Conservation (phyloP, 1,139 yeast species). For the Debaryomycetaceae sp. region DNA sequence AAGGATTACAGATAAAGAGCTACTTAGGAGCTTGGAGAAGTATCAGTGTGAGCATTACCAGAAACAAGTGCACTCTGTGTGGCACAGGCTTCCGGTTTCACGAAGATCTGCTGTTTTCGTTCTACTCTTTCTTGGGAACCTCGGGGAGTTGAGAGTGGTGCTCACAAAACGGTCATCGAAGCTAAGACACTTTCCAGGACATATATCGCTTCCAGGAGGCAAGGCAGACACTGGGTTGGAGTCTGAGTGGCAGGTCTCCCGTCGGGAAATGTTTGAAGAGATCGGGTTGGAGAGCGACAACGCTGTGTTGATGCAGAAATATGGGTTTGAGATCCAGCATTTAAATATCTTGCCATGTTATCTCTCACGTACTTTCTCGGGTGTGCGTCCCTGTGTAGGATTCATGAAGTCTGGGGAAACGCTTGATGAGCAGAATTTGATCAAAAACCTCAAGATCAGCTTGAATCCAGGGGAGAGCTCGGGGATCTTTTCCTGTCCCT, state of each 20-base stretch:
- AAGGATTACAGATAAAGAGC: slow-evolving; percentile 16
- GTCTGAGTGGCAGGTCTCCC: slow-evolving; percentile 65
- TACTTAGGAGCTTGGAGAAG: slow-evolving; percentile 19
- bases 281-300: slow-evolving; percentile 66
- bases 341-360: slow-evolving; percentile 68
- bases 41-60: slow-evolving; percentile 26
- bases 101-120: slow-evolving; percentile 77
- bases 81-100: slow-evolving; percentile 57
- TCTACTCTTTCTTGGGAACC: slow-evolving; percentile 62
- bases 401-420: slow-evolving; percentile 38
- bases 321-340: slow-evolving; percentile 56
- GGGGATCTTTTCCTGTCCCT: slow-evolving; percentile 65
- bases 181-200: slow-evolving; percentile 76
- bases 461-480: slow-evolving; percentile 74
- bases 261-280: slow-evolving; percentile 85
- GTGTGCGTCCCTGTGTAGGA: slow-evolving; percentile 81
- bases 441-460: slow-evolving; percentile 32
- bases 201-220: slow-evolving; percentile 89
- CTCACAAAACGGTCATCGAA: slow-evolving; percentile 72
- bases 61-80: slow-evolving; percentile 37
- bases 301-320: slow-evolving; percentile 36
- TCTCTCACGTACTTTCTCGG: slow-evolving; percentile 73
- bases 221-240: slow-evolving; percentile 68
- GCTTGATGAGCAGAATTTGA: slow-evolving; percentile 17
- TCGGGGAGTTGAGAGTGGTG: slow-evolving; percentile 73